Evolutionary conservation across 176 grass and related monocot genomes (phyloP).

Genomic region (Aegilops umbellulata): DNA sequence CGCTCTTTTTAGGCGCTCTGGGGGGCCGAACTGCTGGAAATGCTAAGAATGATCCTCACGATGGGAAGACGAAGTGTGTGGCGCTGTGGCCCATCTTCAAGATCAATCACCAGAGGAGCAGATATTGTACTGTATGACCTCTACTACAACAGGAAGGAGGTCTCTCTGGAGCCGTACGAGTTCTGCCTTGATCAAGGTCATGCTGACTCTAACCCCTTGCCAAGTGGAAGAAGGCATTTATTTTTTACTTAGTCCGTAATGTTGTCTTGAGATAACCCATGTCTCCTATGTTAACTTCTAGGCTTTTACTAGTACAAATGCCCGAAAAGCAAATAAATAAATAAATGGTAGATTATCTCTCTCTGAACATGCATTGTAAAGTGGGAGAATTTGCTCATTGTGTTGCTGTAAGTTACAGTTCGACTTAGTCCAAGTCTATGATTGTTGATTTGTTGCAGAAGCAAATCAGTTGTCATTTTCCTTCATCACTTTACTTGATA

Average conservation of each 20-base stretch:
- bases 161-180: slow-evolving; percentile 31
- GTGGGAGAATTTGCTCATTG: background rate
- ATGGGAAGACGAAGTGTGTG: background rate
- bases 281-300: background rate
- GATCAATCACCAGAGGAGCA: slow-evolving; percentile 41
- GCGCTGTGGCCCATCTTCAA: slow-evolving; percentile 41
- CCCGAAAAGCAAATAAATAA: background rate
- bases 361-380: background rate
- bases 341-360: background rate
- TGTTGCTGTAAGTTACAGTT: background rate
- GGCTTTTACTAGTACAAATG: background rate
- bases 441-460: background rate
- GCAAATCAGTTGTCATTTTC: background rate
- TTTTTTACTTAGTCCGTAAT: background rate
- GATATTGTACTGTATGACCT: slow-evolving; percentile 39
- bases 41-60: background rate
- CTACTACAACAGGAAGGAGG: slow-evolving; percentile 44
- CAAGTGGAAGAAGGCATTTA: slow-evolving; percentile 30
- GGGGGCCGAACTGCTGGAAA: too few relatives aligned
- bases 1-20: too few relatives aligned
- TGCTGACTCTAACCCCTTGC: slow-evolving; percentile 41
- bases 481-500: background rate
- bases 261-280: background rate
- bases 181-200: slow-evolving; percentile 41
- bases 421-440: background rate